Conservation (phyloP, 768 basidiomycete species). For the Pisolithus marmoratus region DNA sequence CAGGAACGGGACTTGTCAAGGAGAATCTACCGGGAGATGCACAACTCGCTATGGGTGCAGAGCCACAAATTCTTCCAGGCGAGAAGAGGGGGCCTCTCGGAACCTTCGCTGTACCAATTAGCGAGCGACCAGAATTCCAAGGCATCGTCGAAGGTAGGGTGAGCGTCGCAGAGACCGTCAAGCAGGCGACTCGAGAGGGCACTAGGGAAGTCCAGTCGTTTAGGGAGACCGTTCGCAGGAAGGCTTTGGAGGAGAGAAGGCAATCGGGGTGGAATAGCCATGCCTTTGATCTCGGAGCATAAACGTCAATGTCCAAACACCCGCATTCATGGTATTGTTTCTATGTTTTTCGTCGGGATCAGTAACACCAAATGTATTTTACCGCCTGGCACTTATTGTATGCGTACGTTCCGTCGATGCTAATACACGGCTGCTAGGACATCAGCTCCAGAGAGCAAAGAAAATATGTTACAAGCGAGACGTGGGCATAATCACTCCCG, state of each 20-base stretch:
- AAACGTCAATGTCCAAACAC: too few species aligned
- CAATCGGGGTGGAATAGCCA: constrained; percentile 43
- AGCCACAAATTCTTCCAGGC: constrained; percentile 66
- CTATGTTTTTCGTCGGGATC: too few species aligned
- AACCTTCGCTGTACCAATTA: constrained; percentile 38
- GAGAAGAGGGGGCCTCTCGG: constrained; percentile 66
- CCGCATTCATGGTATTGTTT: too few species aligned
- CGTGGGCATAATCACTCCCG: constrained; percentile 23
- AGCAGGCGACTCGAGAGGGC: constrained; percentile 30
- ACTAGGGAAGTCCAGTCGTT: constrained; percentile 36
- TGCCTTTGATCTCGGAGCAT: constrained; percentile 36
- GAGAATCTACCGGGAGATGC: constrained; percentile 34
- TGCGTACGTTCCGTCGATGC: too few species aligned
- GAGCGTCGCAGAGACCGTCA: constrained; percentile 29
- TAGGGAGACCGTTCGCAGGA: constrained; percentile 37
- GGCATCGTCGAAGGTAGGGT: constrained; percentile 3
- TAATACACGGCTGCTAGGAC: too few species aligned
- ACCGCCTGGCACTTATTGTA: too few species aligned
- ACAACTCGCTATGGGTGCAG: constrained; percentile 60
- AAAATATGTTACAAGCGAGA: too few species aligned
- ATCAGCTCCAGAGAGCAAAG: too few species aligned
- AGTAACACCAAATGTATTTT: too few species aligned
- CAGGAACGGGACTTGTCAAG: constrained; percentile 59
- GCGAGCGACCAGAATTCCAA: constrained; percentile 1
- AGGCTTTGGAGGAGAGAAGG: constrained; percentile 33